Conservation (phyloP, 768 basidiomycete species). For the Kwoniella sp. region DNA sequence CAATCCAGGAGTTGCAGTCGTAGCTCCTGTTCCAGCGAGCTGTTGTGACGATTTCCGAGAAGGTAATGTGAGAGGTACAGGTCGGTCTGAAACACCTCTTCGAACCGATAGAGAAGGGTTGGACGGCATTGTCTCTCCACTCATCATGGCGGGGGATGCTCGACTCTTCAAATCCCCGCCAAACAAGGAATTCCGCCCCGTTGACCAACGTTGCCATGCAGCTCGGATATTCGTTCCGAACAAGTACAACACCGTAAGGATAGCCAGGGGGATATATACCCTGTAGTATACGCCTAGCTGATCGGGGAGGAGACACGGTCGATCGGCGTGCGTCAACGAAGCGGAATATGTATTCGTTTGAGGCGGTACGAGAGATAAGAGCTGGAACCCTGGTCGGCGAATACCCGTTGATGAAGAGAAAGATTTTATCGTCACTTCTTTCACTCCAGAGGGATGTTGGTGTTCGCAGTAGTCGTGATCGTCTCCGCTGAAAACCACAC, state of each 20-base stretch:
- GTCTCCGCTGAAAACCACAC: conserved; percentile 80
- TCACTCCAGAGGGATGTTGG: conserved; percentile 60
- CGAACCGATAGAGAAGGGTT: conserved; percentile 6
- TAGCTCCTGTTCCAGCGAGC: conserved; percentile 19
- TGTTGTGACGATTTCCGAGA: conserved; percentile 38
- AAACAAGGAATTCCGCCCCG: conserved; percentile 2
- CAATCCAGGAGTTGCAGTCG: conserved; percentile 18
- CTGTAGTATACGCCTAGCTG: conserved; percentile 75
- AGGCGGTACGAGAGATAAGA: conserved; percentile 70
- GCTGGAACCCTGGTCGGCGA: conserved; percentile 79
- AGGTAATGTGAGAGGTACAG: conserved; percentile 41
- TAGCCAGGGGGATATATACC: conserved; percentile 67
- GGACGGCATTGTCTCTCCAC: conserved; percentile 16
- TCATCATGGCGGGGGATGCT: conserved; percentile 19
- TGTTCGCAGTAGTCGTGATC: conserved; percentile 95
- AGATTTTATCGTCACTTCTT: conserved; percentile 84
- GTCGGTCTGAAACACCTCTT: conserved; percentile 31
- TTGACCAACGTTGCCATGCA: conserved; percentile 36
- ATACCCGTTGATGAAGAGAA: conserved; percentile 89
- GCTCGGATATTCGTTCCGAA: conserved; percentile 46
- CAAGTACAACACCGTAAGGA: conserved; percentile 63
- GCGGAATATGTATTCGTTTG: conserved; percentile 51
- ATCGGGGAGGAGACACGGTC: conserved; percentile 78
- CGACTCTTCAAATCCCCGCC: conserved; percentile 26
- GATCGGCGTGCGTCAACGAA: conserved; percentile 62